These are phyloP conservation scores for Phytophthora nicotianae DNA, from an alignment of 352 stramenopile species.

Conservation along the genomic window DNA sequence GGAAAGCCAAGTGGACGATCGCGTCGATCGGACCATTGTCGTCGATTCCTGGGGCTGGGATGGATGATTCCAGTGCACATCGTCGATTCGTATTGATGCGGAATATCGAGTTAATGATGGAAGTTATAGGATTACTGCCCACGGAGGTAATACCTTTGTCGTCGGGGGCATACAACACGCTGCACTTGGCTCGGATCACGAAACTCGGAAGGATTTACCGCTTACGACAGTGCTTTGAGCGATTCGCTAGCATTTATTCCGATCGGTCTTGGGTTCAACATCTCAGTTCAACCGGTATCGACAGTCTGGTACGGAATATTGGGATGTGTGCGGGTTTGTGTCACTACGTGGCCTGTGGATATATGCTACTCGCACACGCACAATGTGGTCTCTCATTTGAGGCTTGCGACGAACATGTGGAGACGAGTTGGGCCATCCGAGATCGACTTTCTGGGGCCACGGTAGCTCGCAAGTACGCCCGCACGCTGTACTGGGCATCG, in stretches of 20 bases:
- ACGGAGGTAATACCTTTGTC: slow-evolving; percentile 57
- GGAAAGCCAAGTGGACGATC: slow-evolving; percentile 32
- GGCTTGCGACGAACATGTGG: slow-evolving; percentile 45
- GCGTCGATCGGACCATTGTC: slow-evolving; percentile 27
- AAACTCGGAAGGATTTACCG: slow-evolving; percentile 68
- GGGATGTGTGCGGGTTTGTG: slow-evolving; percentile 36
- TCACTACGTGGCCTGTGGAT: slow-evolving; percentile 71
- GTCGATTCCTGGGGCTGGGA: slow-evolving; percentile 6
- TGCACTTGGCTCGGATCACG: slow-evolving; percentile 60
- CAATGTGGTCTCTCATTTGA: slow-evolving; percentile 63
- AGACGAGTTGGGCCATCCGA: slow-evolving; percentile 67
- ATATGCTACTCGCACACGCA: slow-evolving; percentile 71
- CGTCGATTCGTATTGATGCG: slow-evolving; percentile 16
- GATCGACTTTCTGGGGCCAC: slow-evolving; percentile 57
- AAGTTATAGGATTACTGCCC: slow-evolving; percentile 57
- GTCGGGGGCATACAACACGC: slow-evolving; percentile 47
- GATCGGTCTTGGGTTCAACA: slow-evolving; percentile 49
- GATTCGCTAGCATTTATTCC: slow-evolving; percentile 66
- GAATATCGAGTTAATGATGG: slow-evolving; percentile 46
- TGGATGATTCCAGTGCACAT: slow-evolving; percentile 5
- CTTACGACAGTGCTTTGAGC: slow-evolving; percentile 42
- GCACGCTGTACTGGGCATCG: slow-evolving; percentile 66
- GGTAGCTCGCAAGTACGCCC: slow-evolving; percentile 57
- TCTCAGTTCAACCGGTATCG: slow-evolving; percentile 68
- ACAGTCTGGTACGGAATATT: slow-evolving; percentile 54